Evolutionary conservation across 805 yeast species (phyloP).

Genomic region (Wickerhamia fluorescens): DNA sequence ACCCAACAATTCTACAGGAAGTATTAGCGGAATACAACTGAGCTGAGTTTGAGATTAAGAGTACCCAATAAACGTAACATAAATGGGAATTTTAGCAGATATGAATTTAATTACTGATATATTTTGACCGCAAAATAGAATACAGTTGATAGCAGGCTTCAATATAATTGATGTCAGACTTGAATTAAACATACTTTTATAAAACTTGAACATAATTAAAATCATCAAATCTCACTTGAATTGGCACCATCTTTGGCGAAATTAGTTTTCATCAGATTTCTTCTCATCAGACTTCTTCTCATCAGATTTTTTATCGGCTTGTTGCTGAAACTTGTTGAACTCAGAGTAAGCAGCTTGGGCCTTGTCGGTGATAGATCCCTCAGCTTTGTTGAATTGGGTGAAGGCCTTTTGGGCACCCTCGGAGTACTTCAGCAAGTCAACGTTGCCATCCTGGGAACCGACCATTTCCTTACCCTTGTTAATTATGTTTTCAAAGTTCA

Average conservation of each 20-base stretch:
- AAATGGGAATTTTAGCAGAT: too few relatives aligned
- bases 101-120: too few relatives aligned
- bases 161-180: too few relatives aligned
- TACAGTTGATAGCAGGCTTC: too few relatives aligned
- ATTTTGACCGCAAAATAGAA: too few relatives aligned
- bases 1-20: constrained; percentile 30
- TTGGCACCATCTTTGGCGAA: too few relatives aligned
- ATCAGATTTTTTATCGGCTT: background rate
- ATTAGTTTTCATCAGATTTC: background rate
- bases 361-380: constrained; percentile 21
- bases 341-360: constrained; percentile 30
- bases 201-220: background rate
- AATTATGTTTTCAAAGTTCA: constrained; percentile 24
- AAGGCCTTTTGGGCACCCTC: constrained; percentile 32
- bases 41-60: too few relatives aligned
- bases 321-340: constrained; percentile 17
- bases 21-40: constrained; percentile 16
- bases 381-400: constrained; percentile 23
- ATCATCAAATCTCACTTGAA: too few relatives aligned
- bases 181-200: too few relatives aligned
- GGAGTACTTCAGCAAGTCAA: constrained; percentile 15
- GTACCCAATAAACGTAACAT: too few relatives aligned
- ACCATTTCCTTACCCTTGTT: constrained; percentile 11
- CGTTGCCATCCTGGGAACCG: constrained; percentile 18
- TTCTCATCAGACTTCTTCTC: too few relatives aligned